A percentile compares a stretch with the other conserved stretches of the same genome.
These are phyloP conservation scores for Candida multigemmis DNA, from an alignment of 805 yeast species.

Conservation along the genomic window DNA sequence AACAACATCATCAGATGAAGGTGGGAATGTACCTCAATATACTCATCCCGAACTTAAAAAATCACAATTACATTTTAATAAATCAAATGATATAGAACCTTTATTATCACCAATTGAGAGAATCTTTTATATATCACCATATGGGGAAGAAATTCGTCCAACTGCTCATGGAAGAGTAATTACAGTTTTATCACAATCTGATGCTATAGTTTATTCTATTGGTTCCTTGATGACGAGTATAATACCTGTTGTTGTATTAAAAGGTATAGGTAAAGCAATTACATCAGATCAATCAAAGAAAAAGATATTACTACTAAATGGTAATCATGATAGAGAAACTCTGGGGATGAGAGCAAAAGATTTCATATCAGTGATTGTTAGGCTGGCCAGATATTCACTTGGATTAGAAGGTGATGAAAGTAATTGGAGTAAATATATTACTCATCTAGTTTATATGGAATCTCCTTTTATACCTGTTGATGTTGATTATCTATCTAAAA, in stretches of 20 bases:
- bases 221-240: slow-evolving; percentile 88
- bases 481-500: slow-evolving; percentile 19
- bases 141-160: slow-evolving; percentile 81
- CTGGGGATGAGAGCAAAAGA: slow-evolving; percentile 52
- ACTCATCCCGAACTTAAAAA: slow-evolving; percentile 70
- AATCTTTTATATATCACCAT: slow-evolving; percentile 74
- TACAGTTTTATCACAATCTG: slow-evolving; percentile 38
- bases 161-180: slow-evolving; percentile 56
- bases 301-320: slow-evolving; percentile 64
- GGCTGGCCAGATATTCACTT: slow-evolving; percentile 47
- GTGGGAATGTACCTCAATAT: slow-evolving; percentile 60
- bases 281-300: slow-evolving; percentile 18
- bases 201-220: slow-evolving; percentile 63
- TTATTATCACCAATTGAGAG: slow-evolving; percentile 67
- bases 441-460: slow-evolving; percentile 53
- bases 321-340: slow-evolving; percentile 74
- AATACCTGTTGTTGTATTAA: slow-evolving; percentile 65
- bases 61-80: slow-evolving; percentile 69
- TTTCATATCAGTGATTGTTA: slow-evolving; percentile 46
- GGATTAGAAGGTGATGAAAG: slow-evolving; percentile 5
- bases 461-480: slow-evolving; percentile 45
- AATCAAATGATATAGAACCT: slow-evolving; percentile 44
- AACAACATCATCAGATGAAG: slow-evolving; percentile 25
- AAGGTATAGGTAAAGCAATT: slow-evolving; percentile 65
- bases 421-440: slow-evolving; percentile 41